phyloP scores from a whole-genome alignment of 2,329 filamentous ascomycete species.

The Stachybotrys elegans region DNA sequence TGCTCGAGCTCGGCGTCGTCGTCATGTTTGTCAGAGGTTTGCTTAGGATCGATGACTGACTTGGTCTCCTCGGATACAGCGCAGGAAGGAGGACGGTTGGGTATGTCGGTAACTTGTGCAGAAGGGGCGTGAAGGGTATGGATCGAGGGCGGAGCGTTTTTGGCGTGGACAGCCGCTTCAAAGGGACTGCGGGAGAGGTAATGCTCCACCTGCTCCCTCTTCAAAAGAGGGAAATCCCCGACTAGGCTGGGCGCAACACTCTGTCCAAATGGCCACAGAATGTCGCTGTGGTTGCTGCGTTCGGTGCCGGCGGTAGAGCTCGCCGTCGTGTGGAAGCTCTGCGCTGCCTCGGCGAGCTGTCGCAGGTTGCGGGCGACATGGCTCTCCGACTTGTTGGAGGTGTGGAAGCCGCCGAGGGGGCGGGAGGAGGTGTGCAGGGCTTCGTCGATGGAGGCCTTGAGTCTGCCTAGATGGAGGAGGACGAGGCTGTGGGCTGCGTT shows the following conservation, averaged over 20 bases:
- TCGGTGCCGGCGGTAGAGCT: constrained; percentile 15
- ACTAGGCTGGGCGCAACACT: neutral
- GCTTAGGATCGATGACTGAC: no score
- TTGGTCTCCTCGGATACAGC: no score
- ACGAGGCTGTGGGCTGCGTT: constrained; percentile 12
- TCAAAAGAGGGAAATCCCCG: neutral
- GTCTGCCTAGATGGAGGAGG: constrained; percentile 10
- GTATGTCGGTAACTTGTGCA: no score
- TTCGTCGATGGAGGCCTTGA: constrained; percentile 14
- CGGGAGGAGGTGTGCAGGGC: constrained; percentile 10
- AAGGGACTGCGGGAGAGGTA: neutral
- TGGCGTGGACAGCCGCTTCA: no score
- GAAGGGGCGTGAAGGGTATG: no score
- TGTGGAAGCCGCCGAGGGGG: constrained; percentile 4
- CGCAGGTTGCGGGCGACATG: constrained; percentile 14
- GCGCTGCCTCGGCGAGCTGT: constrained; percentile 16
- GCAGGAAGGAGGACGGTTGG: no score
- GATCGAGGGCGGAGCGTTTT: no score
- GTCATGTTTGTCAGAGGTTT: constrained; percentile 1
- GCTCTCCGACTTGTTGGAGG: constrained; percentile 1
- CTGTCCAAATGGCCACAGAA: neutral
- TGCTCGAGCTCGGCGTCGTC: constrained; percentile 7
- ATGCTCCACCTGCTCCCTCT: neutral
- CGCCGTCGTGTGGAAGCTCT: constrained; percentile 17
- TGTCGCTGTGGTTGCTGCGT: neutral